Percentiles rank a stretch among this genome's conserved stretches.
Evolutionary conservation across 495 filamentous ascomycete species (phyloP).

Genomic region (Penicillium atrosanguineum): DNA sequence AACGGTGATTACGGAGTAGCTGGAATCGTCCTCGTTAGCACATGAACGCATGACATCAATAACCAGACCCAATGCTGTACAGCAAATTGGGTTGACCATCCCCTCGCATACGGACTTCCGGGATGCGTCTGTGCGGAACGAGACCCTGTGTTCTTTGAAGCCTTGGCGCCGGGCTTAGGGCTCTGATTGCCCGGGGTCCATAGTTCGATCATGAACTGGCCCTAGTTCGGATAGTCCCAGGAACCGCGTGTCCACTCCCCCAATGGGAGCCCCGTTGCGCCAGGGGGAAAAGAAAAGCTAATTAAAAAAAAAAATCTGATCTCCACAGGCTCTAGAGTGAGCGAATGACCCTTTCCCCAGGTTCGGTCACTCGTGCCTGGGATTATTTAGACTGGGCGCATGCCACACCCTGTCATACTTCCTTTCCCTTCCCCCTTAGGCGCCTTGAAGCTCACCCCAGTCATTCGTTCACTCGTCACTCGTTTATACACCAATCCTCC

Average conservation of each 20-base stretch:
- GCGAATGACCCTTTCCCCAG: slow-evolving; percentile 14
- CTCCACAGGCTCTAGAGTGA: slow-evolving; percentile 9
- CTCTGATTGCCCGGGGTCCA: slow-evolving; percentile 1
- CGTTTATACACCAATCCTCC: slow-evolving; percentile 12
- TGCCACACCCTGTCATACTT: slow-evolving; percentile 24
- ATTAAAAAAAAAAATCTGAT: slow-evolving; percentile 1
- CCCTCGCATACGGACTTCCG: background rate
- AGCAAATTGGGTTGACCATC: background rate
- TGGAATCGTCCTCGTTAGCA: background rate
- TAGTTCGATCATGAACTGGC: slow-evolving; percentile 20
- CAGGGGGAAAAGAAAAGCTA: slow-evolving; percentile 7
- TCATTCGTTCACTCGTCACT: slow-evolving; percentile 23
- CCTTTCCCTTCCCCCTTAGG: slow-evolving; percentile 14
- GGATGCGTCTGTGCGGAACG: background rate
- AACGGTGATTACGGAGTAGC: background rate
- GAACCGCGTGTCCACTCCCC: slow-evolving; percentile 5
- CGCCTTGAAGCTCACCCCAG: slow-evolving; percentile 22
- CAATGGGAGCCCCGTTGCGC: slow-evolving; percentile 10
- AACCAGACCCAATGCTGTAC: background rate
- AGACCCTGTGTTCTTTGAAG: background rate
- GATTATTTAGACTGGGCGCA: slow-evolving; percentile 23
- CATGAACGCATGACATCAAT: background rate
- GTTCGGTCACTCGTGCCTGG: slow-evolving; percentile 3
- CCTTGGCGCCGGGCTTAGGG: background rate
- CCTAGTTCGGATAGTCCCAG: slow-evolving; percentile 24